A percentile compares a stretch with the other conserved stretches of the same genome.
Conservation (phyloP, 129 eudicot genomes). For the Apium graveolens region DNA sequence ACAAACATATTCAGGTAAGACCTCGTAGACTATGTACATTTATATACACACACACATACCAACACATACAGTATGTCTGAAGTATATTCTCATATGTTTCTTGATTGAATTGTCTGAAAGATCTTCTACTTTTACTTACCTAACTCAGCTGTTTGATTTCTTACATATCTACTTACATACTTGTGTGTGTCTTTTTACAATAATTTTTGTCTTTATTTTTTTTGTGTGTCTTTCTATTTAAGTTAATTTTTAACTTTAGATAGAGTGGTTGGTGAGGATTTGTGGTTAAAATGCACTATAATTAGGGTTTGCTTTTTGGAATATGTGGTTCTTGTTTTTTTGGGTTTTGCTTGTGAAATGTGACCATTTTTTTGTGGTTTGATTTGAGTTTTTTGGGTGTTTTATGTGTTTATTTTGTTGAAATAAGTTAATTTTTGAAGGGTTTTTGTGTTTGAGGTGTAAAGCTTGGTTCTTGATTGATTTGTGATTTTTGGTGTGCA, state of each 20-base stretch:
- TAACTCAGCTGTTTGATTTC: background rate
- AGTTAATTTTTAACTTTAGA: conserved; percentile 1
- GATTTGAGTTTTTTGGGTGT: background rate
- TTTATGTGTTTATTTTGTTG: background rate
- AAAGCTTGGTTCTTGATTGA: background rate
- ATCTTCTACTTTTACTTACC: background rate
- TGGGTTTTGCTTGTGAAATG: background rate
- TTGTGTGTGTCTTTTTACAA: background rate
- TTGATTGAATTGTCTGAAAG: background rate
- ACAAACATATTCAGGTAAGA: background rate
- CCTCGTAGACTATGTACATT: background rate
- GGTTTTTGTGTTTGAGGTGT: background rate
- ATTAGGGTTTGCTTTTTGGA: conserved; percentile 6
- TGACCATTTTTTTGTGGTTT: background rate
- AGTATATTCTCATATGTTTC: background rate
- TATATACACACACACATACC: background rate
- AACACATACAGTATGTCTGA: background rate
- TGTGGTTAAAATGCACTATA: background rate
- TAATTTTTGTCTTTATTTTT: background rate
- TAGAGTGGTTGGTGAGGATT: conserved; percentile 14
- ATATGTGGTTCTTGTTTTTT: conserved; percentile 6
- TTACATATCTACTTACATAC: background rate
- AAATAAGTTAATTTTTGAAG: background rate
- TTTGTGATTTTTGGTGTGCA: too few species aligned
- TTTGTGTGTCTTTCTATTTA: background rate